Conservation (phyloP, 73 alveolate genomes). For the Paramecium biaurelia region DNA sequence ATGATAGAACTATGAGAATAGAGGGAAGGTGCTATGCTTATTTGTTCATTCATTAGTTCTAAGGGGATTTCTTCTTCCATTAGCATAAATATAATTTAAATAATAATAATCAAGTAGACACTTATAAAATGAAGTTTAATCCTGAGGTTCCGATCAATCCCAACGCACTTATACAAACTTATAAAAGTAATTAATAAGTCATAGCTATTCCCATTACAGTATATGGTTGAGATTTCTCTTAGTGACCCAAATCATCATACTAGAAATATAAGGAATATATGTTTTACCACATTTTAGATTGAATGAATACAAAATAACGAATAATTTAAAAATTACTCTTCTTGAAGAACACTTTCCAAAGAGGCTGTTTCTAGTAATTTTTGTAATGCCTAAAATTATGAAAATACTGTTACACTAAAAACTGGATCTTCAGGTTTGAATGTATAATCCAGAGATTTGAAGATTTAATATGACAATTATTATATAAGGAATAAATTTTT, state of each 20-base stretch:
- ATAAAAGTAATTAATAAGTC: background rate
- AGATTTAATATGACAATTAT: background rate
- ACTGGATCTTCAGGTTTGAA: constrained; percentile 11
- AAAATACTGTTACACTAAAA: background rate
- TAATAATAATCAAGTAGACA: background rate
- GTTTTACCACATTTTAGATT: background rate
- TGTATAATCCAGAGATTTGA: background rate
- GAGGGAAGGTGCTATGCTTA: background rate
- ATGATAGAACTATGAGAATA: background rate
- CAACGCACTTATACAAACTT: background rate
- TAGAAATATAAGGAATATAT: background rate
- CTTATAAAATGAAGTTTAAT: background rate
- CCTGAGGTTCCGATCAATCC: constrained; percentile 19
- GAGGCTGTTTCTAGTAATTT: background rate
- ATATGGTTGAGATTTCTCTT: background rate
- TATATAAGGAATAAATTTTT: background rate
- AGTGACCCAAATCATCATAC: background rate
- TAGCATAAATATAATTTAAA: background rate
- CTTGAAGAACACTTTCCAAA: background rate
- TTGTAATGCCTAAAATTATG: background rate
- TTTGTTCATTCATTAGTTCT: background rate
- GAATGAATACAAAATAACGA: background rate
- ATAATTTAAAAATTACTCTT: background rate
- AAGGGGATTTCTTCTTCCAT: background rate
- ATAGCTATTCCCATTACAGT: constrained; percentile 5